Conservation (phyloP, 345 rosid species). For the Physaria fendleri region DNA sequence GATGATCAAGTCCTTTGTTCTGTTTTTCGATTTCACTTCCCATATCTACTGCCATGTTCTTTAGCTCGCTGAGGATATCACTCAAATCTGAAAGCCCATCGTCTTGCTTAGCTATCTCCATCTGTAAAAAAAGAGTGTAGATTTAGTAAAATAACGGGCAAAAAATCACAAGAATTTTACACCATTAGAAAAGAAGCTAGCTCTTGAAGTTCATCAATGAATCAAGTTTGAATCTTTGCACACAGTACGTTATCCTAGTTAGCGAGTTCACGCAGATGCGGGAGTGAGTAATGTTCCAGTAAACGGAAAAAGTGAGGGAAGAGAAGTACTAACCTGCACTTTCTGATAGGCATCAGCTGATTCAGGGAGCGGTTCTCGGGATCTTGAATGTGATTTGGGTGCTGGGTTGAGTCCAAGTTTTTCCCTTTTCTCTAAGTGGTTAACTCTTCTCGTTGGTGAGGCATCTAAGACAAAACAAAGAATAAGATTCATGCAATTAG, state of each 20-base stretch:
- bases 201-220: neutral
- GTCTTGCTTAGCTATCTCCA: constrained; percentile 81
- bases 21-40: constrained; percentile 83
- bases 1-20: constrained; percentile 55
- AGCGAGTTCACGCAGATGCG: neutral
- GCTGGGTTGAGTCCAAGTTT: constrained; percentile 67
- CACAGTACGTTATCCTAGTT: neutral
- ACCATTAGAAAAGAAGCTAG: neutral
- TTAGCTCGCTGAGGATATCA: constrained; percentile 66
- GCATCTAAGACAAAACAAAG: constrained; percentile 35
- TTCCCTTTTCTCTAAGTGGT: constrained; percentile 72
- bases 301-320: neutral
- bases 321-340: constrained; percentile 60
- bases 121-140: constrained; percentile 32
- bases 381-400: constrained; percentile 40
- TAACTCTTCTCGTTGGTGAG: constrained; percentile 49
- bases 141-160: constrained; percentile 4
- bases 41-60: constrained; percentile 90
- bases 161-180: neutral
- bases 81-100: constrained; percentile 80
- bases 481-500: neutral
- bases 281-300: neutral
- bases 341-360: constrained; percentile 58
- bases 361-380: constrained; percentile 42
- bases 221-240: neutral